Base-by-base conservation (phyloP, 164 flowering plant genomes). In the Chimonanthus praecox region DNA sequence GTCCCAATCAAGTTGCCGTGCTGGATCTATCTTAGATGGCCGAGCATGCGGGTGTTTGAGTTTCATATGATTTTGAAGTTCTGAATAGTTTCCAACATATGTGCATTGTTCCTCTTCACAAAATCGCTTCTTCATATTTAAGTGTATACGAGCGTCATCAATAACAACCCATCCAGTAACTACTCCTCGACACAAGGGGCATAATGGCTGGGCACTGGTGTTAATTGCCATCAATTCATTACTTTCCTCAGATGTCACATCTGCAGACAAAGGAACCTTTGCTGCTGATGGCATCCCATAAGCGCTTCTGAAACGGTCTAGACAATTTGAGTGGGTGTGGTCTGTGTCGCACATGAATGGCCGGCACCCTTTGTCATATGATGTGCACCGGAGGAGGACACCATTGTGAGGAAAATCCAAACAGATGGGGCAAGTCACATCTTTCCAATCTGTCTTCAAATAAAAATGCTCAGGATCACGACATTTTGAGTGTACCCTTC, bases 181-280 rank as follows among this genome's bases (percentile, higher is more conserved):
- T 77, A 89, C 97, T 45, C 99, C 99, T 84, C 98, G 88, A 78
- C 99, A 94, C 68, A 94, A 82, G n/a, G 99, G 99, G 74, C 99
- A 94, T 67, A 82, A 69, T 5, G 94, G 90, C 49, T 58, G 86
- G 54, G 76, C 72, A 33, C 77, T 75, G 47, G 68, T 79, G 50
- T 86, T 87, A 16, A 81, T 54, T 20, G 9, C 69, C 16, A 6
- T 49, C 21, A 73, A 58, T 20, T 77, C 75, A n/a, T 33, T 72
- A 68, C 73, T 77, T 80, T 80, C 85, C 65, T 61, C 21, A 3
- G 81, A 48, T 50, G 65, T 67, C 6, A 63, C 73, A 71, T 80
- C 80, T 49, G 88, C 78, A 64, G 79, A 21, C 73, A 86, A 79
- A 50, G 85, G 80, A 15, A 72, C 48, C 45, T 75, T 77, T 10